These are phyloP conservation scores for Daldinia caldariorum DNA, from an alignment of 495 filamentous ascomycete genomes.

Conservation along the genomic window DNA sequence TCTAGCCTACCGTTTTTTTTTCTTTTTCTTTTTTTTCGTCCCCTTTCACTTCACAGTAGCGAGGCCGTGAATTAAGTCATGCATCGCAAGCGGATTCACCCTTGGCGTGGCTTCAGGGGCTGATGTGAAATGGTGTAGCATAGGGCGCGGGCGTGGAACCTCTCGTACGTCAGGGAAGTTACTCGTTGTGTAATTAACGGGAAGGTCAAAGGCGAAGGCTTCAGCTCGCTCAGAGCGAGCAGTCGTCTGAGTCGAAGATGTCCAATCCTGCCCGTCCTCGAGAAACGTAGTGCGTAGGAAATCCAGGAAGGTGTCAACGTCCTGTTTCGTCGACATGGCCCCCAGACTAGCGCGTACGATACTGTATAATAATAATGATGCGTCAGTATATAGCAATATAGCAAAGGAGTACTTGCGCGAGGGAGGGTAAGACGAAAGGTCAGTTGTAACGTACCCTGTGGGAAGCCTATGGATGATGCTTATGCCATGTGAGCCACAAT, in stretches of 20 bases:
- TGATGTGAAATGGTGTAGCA: conserved; percentile 31
- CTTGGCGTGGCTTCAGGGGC: conserved; percentile 39
- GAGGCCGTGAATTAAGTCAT: conserved; percentile 35
- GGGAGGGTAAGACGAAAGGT: conserved; percentile 32
- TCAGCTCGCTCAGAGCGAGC: conserved; percentile 31
- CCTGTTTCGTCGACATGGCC: conserved; percentile 72
- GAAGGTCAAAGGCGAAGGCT: conserved; percentile 33
- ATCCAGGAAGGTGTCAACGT: conserved; percentile 66
- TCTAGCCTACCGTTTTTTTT: not conserved
- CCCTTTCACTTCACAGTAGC: conserved; percentile 35
- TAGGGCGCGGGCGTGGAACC: conserved; percentile 38
- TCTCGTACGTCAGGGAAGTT: conserved; percentile 41
- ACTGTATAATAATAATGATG: conserved; percentile 41
- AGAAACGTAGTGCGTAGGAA: conserved; percentile 66
- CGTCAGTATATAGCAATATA: conserved; percentile 27
- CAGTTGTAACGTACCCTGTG: conserved; percentile 57
- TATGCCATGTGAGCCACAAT: conserved; percentile 62
- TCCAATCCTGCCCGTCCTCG: conserved; percentile 38
- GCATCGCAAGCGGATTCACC: conserved; percentile 36
- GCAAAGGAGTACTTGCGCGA: conserved; percentile 2
- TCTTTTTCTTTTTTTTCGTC: too few species aligned
- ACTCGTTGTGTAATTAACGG: conserved; percentile 35
- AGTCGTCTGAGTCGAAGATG: conserved; percentile 17
- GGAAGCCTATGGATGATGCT: conserved; percentile 65
- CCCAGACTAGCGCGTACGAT: conserved; percentile 75